These are phyloP conservation scores for Dissophora ornata DNA, from an alignment of 192 early-diverging fungal genomes.

Conservation along the genomic window DNA sequence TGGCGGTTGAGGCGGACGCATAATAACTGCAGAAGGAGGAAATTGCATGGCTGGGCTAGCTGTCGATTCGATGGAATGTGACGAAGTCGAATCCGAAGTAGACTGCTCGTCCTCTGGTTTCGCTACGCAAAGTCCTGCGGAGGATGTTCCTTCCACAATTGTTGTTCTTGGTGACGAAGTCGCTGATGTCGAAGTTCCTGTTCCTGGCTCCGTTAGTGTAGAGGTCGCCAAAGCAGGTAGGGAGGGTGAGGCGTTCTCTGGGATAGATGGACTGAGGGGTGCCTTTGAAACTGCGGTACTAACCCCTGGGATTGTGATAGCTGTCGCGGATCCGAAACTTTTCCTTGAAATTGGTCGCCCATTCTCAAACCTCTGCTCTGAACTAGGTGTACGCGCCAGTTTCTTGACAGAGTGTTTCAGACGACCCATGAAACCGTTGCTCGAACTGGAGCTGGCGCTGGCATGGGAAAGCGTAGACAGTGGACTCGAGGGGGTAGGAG, in stretches of 20 bases:
- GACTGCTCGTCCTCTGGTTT: slow-evolving; percentile 30
- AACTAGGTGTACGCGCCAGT: slow-evolving; percentile 53
- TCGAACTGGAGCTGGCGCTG: slow-evolving; percentile 48
- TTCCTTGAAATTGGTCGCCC: slow-evolving; percentile 29
- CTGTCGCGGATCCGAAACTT: slow-evolving; percentile 1
- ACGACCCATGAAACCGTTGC: slow-evolving; percentile 61
- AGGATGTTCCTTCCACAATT: slow-evolving; percentile 18
- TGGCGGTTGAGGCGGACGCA: slow-evolving; percentile 40
- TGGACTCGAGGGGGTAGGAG: slow-evolving; percentile 34
- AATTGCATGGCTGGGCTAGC: slow-evolving; percentile 18
- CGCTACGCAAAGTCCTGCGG: neutral
- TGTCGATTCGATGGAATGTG: slow-evolving; percentile 22
- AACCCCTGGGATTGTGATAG: slow-evolving; percentile 4
- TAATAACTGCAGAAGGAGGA: slow-evolving; percentile 23
- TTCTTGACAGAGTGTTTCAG: slow-evolving; percentile 65
- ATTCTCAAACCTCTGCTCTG: slow-evolving; percentile 53
- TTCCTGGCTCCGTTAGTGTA: neutral
- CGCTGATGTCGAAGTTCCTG: slow-evolving; percentile 9
- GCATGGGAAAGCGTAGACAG: slow-evolving; percentile 14
- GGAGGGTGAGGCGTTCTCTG: neutral
- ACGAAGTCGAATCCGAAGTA: slow-evolving; percentile 29
- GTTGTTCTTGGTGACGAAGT: slow-evolving; percentile 36
- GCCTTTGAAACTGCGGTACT: neutral
- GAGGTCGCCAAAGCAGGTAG: neutral
- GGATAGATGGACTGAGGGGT: slow-evolving; percentile 17